Evolutionary conservation across 805 yeast genomes (phyloP).

Genomic region (Danielia reshetovae): DNA sequence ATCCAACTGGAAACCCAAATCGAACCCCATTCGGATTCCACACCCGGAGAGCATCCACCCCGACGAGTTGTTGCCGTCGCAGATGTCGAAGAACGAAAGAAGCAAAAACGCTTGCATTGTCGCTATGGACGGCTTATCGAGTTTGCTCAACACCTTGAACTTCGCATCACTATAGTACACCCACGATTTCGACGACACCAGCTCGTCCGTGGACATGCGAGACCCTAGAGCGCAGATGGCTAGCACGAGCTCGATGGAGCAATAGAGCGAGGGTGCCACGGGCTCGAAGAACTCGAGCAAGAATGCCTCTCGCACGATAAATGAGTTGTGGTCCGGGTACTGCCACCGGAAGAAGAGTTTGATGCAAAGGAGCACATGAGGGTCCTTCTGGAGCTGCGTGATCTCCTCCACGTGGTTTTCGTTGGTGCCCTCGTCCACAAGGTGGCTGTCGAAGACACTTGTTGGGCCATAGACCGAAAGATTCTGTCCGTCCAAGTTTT

Average conservation of each 20-base stretch:
- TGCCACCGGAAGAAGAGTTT: slow-evolving; percentile 3
- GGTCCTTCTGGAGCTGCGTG: neutral
- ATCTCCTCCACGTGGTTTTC: slow-evolving; percentile 1
- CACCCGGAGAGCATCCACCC: slow-evolving; percentile 6
- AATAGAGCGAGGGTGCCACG: slow-evolving; percentile 1
- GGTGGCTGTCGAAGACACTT: slow-evolving; percentile 1
- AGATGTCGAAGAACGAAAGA: slow-evolving; percentile 2
- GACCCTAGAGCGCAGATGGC: slow-evolving; percentile 5
- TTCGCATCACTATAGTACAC: slow-evolving; percentile 1
- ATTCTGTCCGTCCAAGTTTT: neutral
- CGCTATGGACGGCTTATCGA: slow-evolving; percentile 1
- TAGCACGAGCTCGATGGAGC: slow-evolving; percentile 2
- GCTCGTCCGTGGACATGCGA: slow-evolving; percentile 1
- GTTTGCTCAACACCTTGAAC: neutral
- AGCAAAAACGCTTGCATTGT: slow-evolving; percentile 4
- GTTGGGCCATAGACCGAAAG: slow-evolving; percentile 1
- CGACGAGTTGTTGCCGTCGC: slow-evolving; percentile 3
- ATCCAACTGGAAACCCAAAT: slow-evolving; percentile 4
- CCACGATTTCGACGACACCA: neutral
- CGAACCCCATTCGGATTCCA: slow-evolving; percentile 5
- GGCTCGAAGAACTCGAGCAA: slow-evolving; percentile 2
- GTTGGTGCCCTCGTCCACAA: slow-evolving; percentile 1
- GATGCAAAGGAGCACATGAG: neutral
- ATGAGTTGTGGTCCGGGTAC: slow-evolving; percentile 4
- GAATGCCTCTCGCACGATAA: slow-evolving; percentile 4